Conservation (phyloP, 2,329 filamentous ascomycete species). For the Thermomyces lanuginosus region DNA sequence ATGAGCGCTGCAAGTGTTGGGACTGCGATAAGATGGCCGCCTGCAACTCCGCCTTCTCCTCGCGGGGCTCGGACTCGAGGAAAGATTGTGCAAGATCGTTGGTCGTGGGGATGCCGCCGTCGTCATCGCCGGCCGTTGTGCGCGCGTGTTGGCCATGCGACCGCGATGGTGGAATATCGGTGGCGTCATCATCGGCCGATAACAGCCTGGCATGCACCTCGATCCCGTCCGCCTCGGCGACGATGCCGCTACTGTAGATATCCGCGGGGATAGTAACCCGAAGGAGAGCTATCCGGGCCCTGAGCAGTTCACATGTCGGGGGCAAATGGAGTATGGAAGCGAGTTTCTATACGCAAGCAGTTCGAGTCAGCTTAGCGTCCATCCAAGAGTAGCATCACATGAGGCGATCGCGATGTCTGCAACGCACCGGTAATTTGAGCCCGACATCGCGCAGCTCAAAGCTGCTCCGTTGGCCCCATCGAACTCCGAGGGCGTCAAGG, state of each 20-base stretch:
- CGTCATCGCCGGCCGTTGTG: slow-evolving; percentile 2
- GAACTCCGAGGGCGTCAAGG: slow-evolving; percentile 69
- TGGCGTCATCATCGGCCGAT: slow-evolving; percentile 16
- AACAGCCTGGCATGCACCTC: slow-evolving; percentile 49
- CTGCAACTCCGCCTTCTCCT: slow-evolving; percentile 42
- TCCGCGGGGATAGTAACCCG: slow-evolving; percentile 75
- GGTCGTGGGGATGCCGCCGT: slow-evolving; percentile 34
- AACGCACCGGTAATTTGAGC: slow-evolving; percentile 54
- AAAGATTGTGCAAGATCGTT: slow-evolving; percentile 46
- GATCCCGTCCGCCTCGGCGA: slow-evolving; percentile 66
- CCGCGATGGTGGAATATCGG: background rate
- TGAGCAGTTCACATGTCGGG: slow-evolving; percentile 50
- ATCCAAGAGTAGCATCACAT: background rate
- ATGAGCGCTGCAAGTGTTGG: slow-evolving; percentile 34
- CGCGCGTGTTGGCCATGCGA: slow-evolving; percentile 11
- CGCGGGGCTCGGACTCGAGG: slow-evolving; percentile 39
- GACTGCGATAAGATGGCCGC: slow-evolving; percentile 39
- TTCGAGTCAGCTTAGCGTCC: background rate
- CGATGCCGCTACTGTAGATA: slow-evolving; percentile 69
- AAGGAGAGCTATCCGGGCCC: slow-evolving; percentile 59
- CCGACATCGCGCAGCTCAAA: slow-evolving; percentile 79
- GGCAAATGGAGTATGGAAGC: slow-evolving; percentile 60
- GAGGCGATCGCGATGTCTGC: slow-evolving; percentile 1
- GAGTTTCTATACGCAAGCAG: slow-evolving; percentile 70
- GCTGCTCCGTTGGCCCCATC: slow-evolving; percentile 63